Evolutionary conservation across 2,329 filamentous ascomycete genomes (phyloP).

Genomic region (Botryotinia narcissicola): DNA sequence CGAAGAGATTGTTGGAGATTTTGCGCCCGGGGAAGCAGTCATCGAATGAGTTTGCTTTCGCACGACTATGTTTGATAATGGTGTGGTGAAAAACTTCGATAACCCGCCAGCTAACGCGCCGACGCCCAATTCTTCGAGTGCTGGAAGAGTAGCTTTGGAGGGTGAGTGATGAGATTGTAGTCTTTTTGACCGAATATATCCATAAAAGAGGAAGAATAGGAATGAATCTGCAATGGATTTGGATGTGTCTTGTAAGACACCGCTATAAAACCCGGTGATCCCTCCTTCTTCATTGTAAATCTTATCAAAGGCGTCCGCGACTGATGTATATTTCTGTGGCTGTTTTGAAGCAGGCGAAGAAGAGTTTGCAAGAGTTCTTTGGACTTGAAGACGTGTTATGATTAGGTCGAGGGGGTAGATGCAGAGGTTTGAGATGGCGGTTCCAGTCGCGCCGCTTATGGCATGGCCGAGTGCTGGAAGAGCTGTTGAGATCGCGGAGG

Average conservation of each 20-base stretch:
- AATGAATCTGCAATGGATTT: slow-evolving; percentile 75
- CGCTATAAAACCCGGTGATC: slow-evolving; percentile 65
- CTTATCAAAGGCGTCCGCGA: slow-evolving; percentile 66
- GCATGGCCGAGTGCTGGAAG: slow-evolving; percentile 80
- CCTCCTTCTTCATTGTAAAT: slow-evolving; percentile 72
- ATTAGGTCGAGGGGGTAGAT: slow-evolving; percentile 82
- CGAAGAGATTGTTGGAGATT: slow-evolving; percentile 44
- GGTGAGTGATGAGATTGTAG: slow-evolving; percentile 42
- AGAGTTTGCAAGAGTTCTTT: slow-evolving; percentile 54
- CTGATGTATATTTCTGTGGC: slow-evolving; percentile 57
- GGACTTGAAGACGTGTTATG: slow-evolving; percentile 78
- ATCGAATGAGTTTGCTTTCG: slow-evolving; percentile 71
- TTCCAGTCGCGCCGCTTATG: slow-evolving; percentile 73
- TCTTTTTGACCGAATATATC: slow-evolving; percentile 43
- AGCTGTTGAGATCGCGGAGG: slow-evolving; percentile 38
- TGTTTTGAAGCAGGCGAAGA: slow-evolving; percentile 36
- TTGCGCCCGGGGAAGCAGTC: slow-evolving; percentile 41
- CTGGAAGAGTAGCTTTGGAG: slow-evolving; percentile 48
- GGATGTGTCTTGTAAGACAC: slow-evolving; percentile 60
- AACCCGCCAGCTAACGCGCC: slow-evolving; percentile 73
- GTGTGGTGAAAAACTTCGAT: slow-evolving; percentile 73
- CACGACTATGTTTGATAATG: slow-evolving; percentile 78
- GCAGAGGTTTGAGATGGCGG: slow-evolving; percentile 72
- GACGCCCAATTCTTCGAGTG: slow-evolving; percentile 70
- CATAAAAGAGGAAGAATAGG: slow-evolving; percentile 84